Conservation (phyloP, 164 flowering plant species). For the Stephania cephalantha region DNA sequence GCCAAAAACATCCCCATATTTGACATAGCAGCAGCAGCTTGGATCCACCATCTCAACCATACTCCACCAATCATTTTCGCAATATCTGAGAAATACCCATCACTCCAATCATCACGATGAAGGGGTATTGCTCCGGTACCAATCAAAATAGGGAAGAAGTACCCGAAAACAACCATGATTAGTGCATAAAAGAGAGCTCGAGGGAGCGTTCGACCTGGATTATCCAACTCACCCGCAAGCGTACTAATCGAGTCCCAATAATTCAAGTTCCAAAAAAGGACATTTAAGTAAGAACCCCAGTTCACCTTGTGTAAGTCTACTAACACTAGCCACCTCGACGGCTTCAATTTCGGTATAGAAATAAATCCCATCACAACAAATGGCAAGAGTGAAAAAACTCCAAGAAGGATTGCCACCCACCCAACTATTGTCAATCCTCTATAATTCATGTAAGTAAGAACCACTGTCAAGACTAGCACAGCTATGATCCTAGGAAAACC, state of each 20-base stretch:
- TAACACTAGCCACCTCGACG: slow-evolving; percentile 40
- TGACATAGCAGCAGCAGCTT: slow-evolving; percentile 47
- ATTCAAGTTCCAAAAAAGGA: slow-evolving; percentile 58
- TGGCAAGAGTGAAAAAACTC: slow-evolving; percentile 43
- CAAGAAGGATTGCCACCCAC: slow-evolving; percentile 37
- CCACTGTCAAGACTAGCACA: slow-evolving; percentile 26
- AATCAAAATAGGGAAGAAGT: slow-evolving; percentile 41
- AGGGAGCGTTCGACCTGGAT: slow-evolving; percentile 48
- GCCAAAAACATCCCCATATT: slow-evolving; percentile 60
- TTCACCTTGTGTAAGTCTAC: slow-evolving; percentile 32
- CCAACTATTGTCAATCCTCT: slow-evolving; percentile 55
- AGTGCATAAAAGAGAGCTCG: slow-evolving; percentile 43
- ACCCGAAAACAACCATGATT: slow-evolving; percentile 39
- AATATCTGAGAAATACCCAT: slow-evolving; percentile 47
- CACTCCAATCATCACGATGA: slow-evolving; percentile 38
- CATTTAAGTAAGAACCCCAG: slow-evolving; percentile 48
- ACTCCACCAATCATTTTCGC: slow-evolving; percentile 47
- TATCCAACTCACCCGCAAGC: slow-evolving; percentile 47
- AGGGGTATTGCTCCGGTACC: slow-evolving; percentile 46
- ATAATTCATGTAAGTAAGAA: slow-evolving; percentile 48
- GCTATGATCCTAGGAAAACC: slow-evolving; percentile 34
- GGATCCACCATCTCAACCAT: slow-evolving; percentile 50
- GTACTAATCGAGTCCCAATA: slow-evolving; percentile 64
- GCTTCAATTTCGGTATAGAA: slow-evolving; percentile 39
- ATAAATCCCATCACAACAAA: slow-evolving; percentile 47